A percentile compares a stretch with the other conserved stretches of the same genome.
phyloP scores from a whole-genome alignment of 2,329 filamentous ascomycete species.

The Clarireedia paspali region DNA sequence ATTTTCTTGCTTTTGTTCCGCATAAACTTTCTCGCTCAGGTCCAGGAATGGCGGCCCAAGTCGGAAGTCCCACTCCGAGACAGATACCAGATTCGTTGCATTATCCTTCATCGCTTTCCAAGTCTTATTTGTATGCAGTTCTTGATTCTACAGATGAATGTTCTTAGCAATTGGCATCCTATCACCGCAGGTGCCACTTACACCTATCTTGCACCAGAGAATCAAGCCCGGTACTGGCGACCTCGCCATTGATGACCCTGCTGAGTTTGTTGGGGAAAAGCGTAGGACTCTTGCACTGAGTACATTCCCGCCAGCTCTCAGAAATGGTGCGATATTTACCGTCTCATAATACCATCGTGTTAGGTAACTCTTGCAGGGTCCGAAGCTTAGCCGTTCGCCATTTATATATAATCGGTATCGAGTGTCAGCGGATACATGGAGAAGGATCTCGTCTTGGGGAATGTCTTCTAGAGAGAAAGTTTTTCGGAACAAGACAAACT shows the following conservation, averaged over 20 bases:
- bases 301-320: neutral
- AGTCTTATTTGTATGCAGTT: neutral
- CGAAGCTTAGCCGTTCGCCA: slow-evolving; percentile 1
- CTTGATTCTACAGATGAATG: neutral
- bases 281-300: neutral
- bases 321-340: neutral
- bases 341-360: slow-evolving; percentile 1
- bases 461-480: neutral
- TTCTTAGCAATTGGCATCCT: neutral
- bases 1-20: no score
- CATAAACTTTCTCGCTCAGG: neutral
- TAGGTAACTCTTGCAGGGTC: slow-evolving; percentile 1
- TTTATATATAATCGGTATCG: neutral
- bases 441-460: neutral
- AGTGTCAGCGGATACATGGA: neutral
- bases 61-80: neutral
- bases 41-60: neutral
- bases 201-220: neutral
- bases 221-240: neutral
- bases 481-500: neutral
- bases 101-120: neutral
- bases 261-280: neutral
- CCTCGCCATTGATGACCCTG: neutral
- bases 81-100: neutral
- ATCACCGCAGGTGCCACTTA: neutral